Percentiles rank a stretch among this genome's conserved stretches.
phyloP scores from a whole-genome alignment of 2,329 filamentous ascomycete genomes.

The Fusarium temperatum region DNA sequence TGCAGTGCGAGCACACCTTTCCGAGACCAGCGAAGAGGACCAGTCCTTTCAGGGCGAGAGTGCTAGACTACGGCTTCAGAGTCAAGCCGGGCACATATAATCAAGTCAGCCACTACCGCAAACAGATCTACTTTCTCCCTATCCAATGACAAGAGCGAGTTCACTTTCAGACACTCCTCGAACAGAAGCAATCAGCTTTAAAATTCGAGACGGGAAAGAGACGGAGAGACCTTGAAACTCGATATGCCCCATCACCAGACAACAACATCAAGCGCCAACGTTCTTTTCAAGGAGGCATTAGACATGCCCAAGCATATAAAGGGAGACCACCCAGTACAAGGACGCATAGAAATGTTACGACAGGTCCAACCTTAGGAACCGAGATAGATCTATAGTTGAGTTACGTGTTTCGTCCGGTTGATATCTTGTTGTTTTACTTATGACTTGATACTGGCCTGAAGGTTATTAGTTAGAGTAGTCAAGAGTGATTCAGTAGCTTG shows the following conservation, averaged over 20 bases:
- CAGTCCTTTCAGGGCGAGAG: background rate
- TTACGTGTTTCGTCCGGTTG: background rate
- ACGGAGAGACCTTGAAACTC: constrained; percentile 55
- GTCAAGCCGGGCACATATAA: background rate
- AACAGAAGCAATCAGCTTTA: constrained; percentile 57
- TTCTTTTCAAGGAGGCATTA: background rate
- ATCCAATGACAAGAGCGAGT: background rate
- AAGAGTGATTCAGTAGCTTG: background rate
- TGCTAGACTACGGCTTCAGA: background rate
- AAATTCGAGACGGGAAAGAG: constrained; percentile 41
- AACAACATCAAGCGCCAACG: background rate
- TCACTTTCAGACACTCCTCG: background rate
- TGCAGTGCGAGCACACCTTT: background rate
- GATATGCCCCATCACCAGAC: constrained; percentile 59
- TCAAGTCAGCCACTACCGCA: constrained; percentile 51
- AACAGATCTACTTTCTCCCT: background rate
- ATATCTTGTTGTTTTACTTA: background rate
- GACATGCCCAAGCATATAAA: background rate
- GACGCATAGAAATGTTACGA: background rate
- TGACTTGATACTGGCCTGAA: background rate
- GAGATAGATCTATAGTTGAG: background rate
- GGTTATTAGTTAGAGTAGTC: background rate
- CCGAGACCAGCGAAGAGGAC: background rate
- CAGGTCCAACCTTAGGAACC: background rate
- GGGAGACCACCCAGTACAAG: background rate